phyloP scores from a whole-genome alignment of 331 rosid species.

The Stylosanthes scabra region DNA sequence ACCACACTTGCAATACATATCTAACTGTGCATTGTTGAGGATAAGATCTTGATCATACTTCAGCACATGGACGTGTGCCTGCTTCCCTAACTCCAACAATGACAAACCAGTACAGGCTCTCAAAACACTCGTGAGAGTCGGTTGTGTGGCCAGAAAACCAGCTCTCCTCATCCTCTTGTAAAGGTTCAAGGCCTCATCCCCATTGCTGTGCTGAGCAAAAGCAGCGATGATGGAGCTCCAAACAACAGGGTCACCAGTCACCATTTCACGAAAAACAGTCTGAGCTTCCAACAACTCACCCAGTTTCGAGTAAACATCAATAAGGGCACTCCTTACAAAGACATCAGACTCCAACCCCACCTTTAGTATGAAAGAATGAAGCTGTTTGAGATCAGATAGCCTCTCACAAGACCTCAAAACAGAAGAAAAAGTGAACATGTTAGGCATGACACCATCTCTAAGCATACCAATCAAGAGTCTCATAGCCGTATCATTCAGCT shows the following conservation, averaged over 20 bases:
- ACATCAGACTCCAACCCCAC: slow-evolving; percentile 89
- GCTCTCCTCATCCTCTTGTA: slow-evolving; percentile 75
- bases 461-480: slow-evolving; percentile 62
- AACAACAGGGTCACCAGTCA: slow-evolving; percentile 71
- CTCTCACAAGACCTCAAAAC: slow-evolving; percentile 78
- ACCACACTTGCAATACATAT: slow-evolving; percentile 94
- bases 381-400: slow-evolving; percentile 59
- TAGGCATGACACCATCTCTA: slow-evolving; percentile 83
- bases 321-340: slow-evolving; percentile 78
- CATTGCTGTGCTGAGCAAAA: slow-evolving; percentile 81
- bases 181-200: slow-evolving; percentile 76
- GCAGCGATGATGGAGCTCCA: slow-evolving; percentile 91
- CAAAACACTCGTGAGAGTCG: slow-evolving; percentile 77
- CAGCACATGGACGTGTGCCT: slow-evolving; percentile 73
- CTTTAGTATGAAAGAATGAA: slow-evolving; percentile 66
- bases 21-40: slow-evolving; percentile 83
- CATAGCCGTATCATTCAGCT: slow-evolving; percentile 61
- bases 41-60: slow-evolving; percentile 82
- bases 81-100: slow-evolving; percentile 84
- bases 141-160: slow-evolving; percentile 64
- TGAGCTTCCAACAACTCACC: slow-evolving; percentile 65
- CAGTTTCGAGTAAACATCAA: slow-evolving; percentile 75
- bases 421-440: slow-evolving; percentile 84
- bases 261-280: slow-evolving; percentile 71
- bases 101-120: slow-evolving; percentile 81